Conservation (phyloP, 2,329 filamentous ascomycete genomes). For the Phoma sp. region DNA sequence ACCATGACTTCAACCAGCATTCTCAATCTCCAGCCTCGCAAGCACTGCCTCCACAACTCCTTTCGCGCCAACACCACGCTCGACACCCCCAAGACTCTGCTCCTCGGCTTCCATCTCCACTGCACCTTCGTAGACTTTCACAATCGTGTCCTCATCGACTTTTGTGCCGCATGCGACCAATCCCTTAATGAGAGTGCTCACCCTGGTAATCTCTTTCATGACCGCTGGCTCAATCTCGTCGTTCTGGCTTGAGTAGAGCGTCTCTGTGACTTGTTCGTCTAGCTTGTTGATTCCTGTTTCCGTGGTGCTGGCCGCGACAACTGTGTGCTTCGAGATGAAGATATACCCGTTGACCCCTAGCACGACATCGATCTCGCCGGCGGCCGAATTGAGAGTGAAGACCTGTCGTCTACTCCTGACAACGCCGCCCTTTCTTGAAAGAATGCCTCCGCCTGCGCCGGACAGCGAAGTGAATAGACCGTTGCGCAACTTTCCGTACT, state of each 20-base stretch:
- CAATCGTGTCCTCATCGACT: conserved; percentile 90
- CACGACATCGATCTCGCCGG: conserved; percentile 78
- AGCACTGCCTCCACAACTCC: conserved; percentile 42
- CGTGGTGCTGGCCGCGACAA: conserved; percentile 60
- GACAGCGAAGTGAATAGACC: conserved; percentile 85
- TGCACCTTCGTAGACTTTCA: conserved; percentile 79
- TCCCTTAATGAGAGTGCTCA: conserved; percentile 80
- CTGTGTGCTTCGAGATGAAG: conserved; percentile 87
- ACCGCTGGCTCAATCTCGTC: conserved; percentile 79
- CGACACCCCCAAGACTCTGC: conserved; percentile 60
- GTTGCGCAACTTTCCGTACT: conserved; percentile 95
- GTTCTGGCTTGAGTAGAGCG: conserved; percentile 95
- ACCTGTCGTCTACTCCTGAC: conserved; percentile 84
- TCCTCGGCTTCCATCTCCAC: conserved; percentile 74
- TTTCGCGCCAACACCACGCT: conserved; percentile 39
- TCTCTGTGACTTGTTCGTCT: conserved; percentile 84
- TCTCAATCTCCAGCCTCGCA: conserved; percentile 36
- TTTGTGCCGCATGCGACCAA: conserved; percentile 81
- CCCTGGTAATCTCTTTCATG: conserved; percentile 84
- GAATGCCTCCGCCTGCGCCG: conserved; percentile 73
- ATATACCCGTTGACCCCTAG: conserved; percentile 97
- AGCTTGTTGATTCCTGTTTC: conserved; percentile 77
- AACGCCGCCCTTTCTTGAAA: conserved; percentile 68
- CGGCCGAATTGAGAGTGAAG: conserved; percentile 72
- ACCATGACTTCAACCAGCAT: conserved; percentile 19